phyloP scores from a whole-genome alignment of 2,329 filamentous ascomycete genomes.

The Acephala macrosclerotiorum region DNA sequence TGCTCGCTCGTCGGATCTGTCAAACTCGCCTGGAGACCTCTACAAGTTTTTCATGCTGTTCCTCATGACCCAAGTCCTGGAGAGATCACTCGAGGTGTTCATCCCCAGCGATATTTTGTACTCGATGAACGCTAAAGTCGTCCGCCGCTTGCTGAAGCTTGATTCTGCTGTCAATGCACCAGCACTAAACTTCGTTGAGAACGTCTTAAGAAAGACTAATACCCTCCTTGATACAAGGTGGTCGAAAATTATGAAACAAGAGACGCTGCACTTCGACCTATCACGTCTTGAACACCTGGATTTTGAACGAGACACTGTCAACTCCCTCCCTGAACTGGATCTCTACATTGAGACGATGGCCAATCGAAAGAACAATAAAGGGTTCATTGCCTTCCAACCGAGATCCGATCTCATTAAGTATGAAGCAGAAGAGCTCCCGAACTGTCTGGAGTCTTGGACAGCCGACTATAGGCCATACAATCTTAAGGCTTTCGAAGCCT shows the following conservation, averaged over 20 bases:
- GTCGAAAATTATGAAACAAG: slow-evolving; percentile 20
- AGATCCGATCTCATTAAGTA: slow-evolving; percentile 8
- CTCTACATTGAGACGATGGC: slow-evolving; percentile 6
- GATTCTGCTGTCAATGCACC: slow-evolving; percentile 5
- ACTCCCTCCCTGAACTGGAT: slow-evolving; percentile 15
- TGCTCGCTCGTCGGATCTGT: not conserved
- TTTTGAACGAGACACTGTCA: slow-evolving; percentile 9
- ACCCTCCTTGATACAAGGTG: slow-evolving; percentile 15
- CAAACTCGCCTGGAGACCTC: slow-evolving; percentile 10
- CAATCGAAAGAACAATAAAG: not conserved
- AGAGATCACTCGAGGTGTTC: slow-evolving; percentile 24
- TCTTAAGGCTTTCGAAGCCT: slow-evolving; percentile 54
- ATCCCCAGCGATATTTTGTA: slow-evolving; percentile 45
- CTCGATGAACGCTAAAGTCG: slow-evolving; percentile 45
- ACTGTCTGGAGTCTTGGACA: not conserved
- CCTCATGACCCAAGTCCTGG: slow-evolving; percentile 50
- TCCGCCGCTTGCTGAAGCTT: slow-evolving; percentile 47
- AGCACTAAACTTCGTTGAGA: slow-evolving; percentile 13
- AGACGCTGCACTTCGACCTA: not conserved
- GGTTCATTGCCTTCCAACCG: slow-evolving; percentile 8
- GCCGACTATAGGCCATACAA: slow-evolving; percentile 14
- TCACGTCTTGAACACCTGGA: not conserved
- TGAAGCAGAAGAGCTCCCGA: slow-evolving; percentile 16
- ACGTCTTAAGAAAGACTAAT: slow-evolving; percentile 9
- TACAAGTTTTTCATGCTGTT: slow-evolving; percentile 61